Base-by-base conservation (phyloP, 257 asterid species). In the Handroanthus guayacan region DNA sequence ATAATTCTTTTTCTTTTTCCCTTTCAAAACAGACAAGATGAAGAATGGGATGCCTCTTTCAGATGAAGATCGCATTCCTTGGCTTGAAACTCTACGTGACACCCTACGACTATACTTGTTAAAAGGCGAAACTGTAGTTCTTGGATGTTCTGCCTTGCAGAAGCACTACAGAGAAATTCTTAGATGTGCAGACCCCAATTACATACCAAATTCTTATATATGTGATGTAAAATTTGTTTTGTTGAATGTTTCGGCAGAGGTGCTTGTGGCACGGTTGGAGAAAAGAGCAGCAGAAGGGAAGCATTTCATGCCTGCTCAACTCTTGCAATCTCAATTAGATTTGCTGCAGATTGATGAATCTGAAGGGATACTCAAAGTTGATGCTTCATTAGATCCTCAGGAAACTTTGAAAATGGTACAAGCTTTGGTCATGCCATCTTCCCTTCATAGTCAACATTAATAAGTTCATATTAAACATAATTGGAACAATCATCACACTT, bases 141-240 rank as follows among this genome's bases (percentile, higher is more conserved):
- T 90, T 47, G 96, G 90, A 55, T 95, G 99, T 74, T 95, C 99
- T 6, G 97, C 99, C 74, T 79, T 95, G 79, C 86, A 88, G 81
- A 86, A 83, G 83, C 86, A 64, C 25, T 92, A 95, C 86, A 82
- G 99, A 71, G 97, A 92, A 60, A 89, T 89, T 75, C 97, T 95
- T 45, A 83, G 98, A 77, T 81, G 85, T 66, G 97, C 93, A 37
- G 95, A 92, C 62, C 86, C 94, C 4, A 20, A 80, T 62, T 86
- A 89, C 14, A 6, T 76, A 58, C 79, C 71, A 13, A 87, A 80
- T 11, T 85, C 87, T 36, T 68, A 73, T 44, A 57, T 18, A 5
- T 81, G 86, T 71, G 67, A 3, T 39, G 83, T 95, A 6, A 86
- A 81, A 64, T 95, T 92, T 75, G 82, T 95, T 57, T 54, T 87